A percentile compares a stretch with the other conserved stretches of the same genome.
These are phyloP conservation scores for Echinochloa phyllopogon DNA, from an alignment of 176 grass and related monocot genomes.

Conservation along the genomic window DNA sequence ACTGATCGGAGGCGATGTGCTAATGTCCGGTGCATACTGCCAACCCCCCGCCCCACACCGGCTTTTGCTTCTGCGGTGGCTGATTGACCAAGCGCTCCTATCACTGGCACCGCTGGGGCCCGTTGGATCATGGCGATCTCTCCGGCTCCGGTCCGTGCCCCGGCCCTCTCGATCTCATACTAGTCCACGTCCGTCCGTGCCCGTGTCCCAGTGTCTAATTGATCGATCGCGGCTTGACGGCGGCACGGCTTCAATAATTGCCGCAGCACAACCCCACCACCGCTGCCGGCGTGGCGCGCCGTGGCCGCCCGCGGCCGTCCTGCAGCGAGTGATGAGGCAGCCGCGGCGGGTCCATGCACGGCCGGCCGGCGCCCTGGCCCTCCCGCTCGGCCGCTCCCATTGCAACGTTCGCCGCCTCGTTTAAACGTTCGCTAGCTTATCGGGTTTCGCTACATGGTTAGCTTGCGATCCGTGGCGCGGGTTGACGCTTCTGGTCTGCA, in stretches of 20 bases:
- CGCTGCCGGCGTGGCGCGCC: neutral
- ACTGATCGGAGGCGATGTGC: too few species aligned
- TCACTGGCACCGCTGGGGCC: neutral
- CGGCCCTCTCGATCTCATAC: neutral
- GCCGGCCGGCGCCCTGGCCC: too few species aligned
- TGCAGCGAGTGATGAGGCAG: too few species aligned
- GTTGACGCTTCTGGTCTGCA: too few species aligned
- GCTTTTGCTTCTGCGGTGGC: too few species aligned
- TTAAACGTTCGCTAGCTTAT: too few species aligned
- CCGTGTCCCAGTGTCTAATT: conserved; percentile 21
- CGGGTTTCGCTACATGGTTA: too few species aligned
- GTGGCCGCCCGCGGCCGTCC: too few species aligned
- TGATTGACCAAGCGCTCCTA: too few species aligned
- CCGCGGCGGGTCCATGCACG: neutral
- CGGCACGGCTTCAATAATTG: conserved; percentile 36
- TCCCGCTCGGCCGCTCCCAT: neutral
- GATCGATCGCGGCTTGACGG: conserved; percentile 6
- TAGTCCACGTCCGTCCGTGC: neutral
- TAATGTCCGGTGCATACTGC: too few species aligned
- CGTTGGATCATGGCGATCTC: neutral
- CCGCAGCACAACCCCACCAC: neutral
- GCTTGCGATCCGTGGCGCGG: too few species aligned
- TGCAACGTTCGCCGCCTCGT: neutral
- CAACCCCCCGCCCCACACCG: too few species aligned
- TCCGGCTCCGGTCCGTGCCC: neutral